Evolutionary conservation across 2,329 filamentous ascomycete species (phyloP), one percentile per base, ranked within the genome.

Genomic region (Calonectria hongkongensis): DNA sequence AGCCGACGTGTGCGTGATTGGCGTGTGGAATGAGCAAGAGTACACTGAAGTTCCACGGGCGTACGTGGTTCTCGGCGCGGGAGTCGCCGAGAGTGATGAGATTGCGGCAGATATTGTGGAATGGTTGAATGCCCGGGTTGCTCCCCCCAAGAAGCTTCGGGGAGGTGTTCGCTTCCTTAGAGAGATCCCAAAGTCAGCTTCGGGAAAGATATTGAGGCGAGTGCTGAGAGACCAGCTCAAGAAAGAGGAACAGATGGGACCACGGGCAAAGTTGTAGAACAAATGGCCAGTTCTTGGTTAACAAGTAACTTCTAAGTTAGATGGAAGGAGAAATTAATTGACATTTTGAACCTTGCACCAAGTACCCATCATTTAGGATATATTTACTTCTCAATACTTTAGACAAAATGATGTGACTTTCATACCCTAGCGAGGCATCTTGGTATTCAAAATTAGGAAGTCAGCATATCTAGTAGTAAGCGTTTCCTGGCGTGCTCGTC

Each of bases 131-230:
- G 88, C 87, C 64, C 89, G 89, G 68, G 93, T 95, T 5, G 89
- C 91, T 0, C 87, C 85, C 63, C 89, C 92, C 77, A 96, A 96
- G 84, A 88, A 90, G 78, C 86, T 95, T 76, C 92, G 91, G 5
- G 94, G 94, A 0, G 94, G 94, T 1, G 90, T 96, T 25, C 83
- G 88, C 15, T 94, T 95, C 80, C 84, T 93, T 9, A 88, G 93
- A 41, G 86, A 86, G 30, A 91, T 96, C 36, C 93, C 94, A 15
- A 95, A 94, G 85, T 94, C 94, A 76, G 87, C 89, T 15, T 85
- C 86, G 18, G 87, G 87, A 2, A 89, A 89, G 83, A 86, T 89
- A 39, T 74, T 89, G 69, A 82, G 87, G 12, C 82, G 87, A 48
- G 83, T 88, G 28, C 82, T 94, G 64, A 86, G 90, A 76, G 86